Conservation (phyloP, 805 yeast genomes). For the Saturnispora quitensis region DNA sequence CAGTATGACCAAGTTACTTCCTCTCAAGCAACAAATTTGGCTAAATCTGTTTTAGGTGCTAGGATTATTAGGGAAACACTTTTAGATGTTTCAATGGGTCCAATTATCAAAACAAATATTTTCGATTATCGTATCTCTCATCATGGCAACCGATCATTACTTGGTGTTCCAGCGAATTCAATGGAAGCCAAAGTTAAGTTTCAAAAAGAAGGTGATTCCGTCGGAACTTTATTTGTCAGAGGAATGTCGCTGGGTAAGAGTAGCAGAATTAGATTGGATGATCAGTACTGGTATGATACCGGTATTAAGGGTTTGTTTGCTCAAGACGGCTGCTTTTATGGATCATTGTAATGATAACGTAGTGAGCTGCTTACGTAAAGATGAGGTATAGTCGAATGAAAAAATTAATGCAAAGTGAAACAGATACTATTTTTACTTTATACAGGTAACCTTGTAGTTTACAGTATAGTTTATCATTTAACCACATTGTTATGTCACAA, state of each 20-base stretch:
- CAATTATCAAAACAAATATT: conserved; percentile 48
- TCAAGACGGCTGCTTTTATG: conserved; percentile 63
- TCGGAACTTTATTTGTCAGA: conserved; percentile 47
- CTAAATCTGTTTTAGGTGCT: conserved; percentile 39
- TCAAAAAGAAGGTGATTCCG: conserved; percentile 27
- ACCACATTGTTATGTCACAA: not conserved
- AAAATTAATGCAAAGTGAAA: not conserved
- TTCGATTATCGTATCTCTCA: conserved; percentile 51
- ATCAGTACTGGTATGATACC: conserved; percentile 41
- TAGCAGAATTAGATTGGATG: conserved; percentile 23
- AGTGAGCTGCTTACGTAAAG: not conserved
- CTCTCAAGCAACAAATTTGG: conserved; percentile 24
- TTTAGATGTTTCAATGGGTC: conserved; percentile 42
- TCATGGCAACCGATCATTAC: conserved; percentile 24
- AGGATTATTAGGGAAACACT: conserved; percentile 46
- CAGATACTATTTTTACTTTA: not conserved
- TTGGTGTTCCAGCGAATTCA: conserved; percentile 53
- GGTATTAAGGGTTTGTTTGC: conserved; percentile 55
- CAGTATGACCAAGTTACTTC: conserved; percentile 14
- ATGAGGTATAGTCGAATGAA: not conserved
- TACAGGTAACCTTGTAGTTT: not conserved
- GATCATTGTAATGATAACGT: not conserved
- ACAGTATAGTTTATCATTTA: not conserved
- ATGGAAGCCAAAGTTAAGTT: conserved; percentile 48
- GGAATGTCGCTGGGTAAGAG: conserved; percentile 59